Base-by-base conservation (phyloP, 2,329 filamentous ascomycete species). In the Talaromyces sp. region DNA sequence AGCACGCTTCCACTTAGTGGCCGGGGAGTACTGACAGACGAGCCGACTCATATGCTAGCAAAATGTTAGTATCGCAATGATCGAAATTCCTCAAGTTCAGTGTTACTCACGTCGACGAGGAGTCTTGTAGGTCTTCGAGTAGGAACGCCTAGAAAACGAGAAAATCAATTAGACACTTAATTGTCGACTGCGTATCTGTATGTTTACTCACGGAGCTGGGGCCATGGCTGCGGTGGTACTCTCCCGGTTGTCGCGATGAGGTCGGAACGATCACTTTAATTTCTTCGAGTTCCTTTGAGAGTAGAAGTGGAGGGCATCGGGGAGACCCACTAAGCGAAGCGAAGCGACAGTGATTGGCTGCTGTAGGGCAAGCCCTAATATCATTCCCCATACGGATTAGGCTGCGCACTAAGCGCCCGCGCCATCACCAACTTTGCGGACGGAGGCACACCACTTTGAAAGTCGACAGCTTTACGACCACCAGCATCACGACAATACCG, bases 51-150 rank as follows among this genome's bases (percentile, higher is more conserved):
- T 96, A 98, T 78, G 95, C 83, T 84, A 69, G 61, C 62, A 32
- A 53, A 53, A 31, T 57, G 69, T 82, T 73, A 82, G 79, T 67
- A 65, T 69, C 54, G 41, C 27, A 56, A 56, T 59, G 58, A 60
- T 54, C 54, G 26, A 59, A 61, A 50, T 41, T 58, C 41, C 60
- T 58, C 24, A 61, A 58, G 65, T 65, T 11, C 1, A 58, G 21
- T n/a, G 55, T 38, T 62, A 81, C 80, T 79, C 78, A 82, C 79
- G 93, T 84, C 93, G 90, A 83, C 89, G 86, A 77, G 93, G 93
- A 86, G 96, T 92, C 89, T 96, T 96, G 81, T 96, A 96, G 86
- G 95, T 99, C 91, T 99, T 99, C 80, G 90, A 96, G 86, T 97
- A 96, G 75, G 89, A 89, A 79, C 88, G 82, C 71, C 76, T 79